These are phyloP conservation scores for Yamadazyma pseudoaaseri DNA, from an alignment of 1,139 yeast genomes.

Conservation along the genomic window DNA sequence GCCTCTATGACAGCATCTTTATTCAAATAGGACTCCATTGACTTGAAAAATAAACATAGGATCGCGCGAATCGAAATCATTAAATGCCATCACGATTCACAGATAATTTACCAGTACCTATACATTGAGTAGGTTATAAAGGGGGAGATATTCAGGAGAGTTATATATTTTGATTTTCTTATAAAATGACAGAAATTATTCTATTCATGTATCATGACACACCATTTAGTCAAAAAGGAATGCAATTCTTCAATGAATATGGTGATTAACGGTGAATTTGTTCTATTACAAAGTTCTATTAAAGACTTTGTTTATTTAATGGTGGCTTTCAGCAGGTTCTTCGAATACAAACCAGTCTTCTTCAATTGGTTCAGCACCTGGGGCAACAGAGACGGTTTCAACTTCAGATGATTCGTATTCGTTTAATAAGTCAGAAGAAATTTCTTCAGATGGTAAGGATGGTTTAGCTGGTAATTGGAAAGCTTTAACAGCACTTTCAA, in stretches of 20 bases:
- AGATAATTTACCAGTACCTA: too few species aligned
- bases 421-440: conserved; percentile 70
- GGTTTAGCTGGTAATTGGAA: conserved; percentile 82
- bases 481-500: conserved; percentile 76
- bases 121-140: too few species aligned
- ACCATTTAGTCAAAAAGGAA: neutral
- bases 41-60: conserved; percentile 1
- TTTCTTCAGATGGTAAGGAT: conserved; percentile 67
- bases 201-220: conserved; percentile 2
- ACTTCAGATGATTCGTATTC: conserved; percentile 76
- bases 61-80: too few species aligned
- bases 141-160: too few species aligned
- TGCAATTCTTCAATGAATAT: neutral
- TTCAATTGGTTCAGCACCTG: conserved; percentile 45
- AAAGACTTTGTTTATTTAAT: conserved; percentile 21
- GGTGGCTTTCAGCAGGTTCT: conserved; percentile 65
- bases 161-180: neutral
- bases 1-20: conserved; percentile 37
- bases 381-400: conserved; percentile 49
- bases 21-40: conserved; percentile 18
- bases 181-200: conserved; percentile 1
- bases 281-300: too few species aligned
- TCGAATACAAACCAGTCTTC: conserved; percentile 87
- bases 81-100: too few species aligned
- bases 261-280: too few species aligned